These are phyloP conservation scores for Aspergillus funiculosus DNA, from an alignment of 495 filamentous ascomycete genomes.

Conservation along the genomic window DNA sequence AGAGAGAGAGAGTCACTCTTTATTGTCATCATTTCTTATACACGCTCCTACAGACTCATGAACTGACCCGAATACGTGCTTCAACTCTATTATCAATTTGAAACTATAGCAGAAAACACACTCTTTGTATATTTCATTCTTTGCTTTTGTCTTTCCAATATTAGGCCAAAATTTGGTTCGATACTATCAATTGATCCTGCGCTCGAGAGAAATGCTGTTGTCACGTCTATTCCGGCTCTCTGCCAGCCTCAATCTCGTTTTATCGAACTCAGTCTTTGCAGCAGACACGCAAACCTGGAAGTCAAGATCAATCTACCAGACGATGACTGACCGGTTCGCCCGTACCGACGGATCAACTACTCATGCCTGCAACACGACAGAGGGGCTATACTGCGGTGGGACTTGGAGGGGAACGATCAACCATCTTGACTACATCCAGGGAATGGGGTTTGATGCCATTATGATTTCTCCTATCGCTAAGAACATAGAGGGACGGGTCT, in stretches of 20 bases:
- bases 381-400: constrained; percentile 64
- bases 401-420: constrained; percentile 67
- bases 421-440: constrained; percentile 53
- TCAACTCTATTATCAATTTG: too few species aligned
- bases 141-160: too few species aligned
- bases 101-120: too few species aligned
- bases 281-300: constrained; percentile 45
- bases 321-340: constrained; percentile 71
- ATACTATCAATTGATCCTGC: too few species aligned
- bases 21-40: too few species aligned
- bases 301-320: constrained; percentile 64
- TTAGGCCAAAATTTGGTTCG: too few species aligned
- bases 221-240: constrained; percentile 7
- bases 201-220: background rate
- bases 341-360: constrained; percentile 57
- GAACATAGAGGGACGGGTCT: constrained; percentile 44
- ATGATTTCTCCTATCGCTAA: constrained; percentile 76
- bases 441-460: constrained; percentile 75
- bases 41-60: too few species aligned
- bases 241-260: background rate
- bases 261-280: constrained; percentile 10
- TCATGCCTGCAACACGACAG: constrained; percentile 37
- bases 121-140: too few species aligned
- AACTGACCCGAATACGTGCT: too few species aligned
- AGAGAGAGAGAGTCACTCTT: too few species aligned